Evolutionary conservation across 2,329 filamentous ascomycete species (phyloP).

Genomic region (Albifimbria verrucaria): DNA sequence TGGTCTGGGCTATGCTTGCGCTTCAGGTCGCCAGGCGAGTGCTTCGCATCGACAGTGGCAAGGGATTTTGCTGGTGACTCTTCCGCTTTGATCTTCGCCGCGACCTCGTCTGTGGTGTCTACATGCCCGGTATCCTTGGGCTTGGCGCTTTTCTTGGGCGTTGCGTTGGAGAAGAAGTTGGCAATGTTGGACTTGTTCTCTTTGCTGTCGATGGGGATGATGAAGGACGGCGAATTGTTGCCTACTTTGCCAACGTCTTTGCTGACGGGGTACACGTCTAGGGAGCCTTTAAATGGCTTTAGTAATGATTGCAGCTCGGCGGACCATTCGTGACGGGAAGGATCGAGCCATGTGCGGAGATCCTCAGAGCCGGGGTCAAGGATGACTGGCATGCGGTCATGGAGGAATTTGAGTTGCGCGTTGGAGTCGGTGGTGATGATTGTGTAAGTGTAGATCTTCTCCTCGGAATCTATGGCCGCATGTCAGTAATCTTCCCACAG

Average conservation of each 20-base stretch:
- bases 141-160: conserved; percentile 30
- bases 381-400: conserved; percentile 95
- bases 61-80: not conserved
- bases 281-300: conserved; percentile 72
- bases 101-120: not conserved
- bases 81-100: not conserved
- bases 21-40: conserved; percentile 11
- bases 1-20: conserved; percentile 16
- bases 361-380: conserved; percentile 71
- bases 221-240: conserved; percentile 80
- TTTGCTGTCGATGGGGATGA: conserved; percentile 77
- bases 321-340: conserved; percentile 67
- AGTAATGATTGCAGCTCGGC: conserved; percentile 73
- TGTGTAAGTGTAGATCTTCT: conserved; percentile 83
- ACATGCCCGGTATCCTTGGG: conserved; percentile 4
- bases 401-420: conserved; percentile 77
- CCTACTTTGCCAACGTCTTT: conserved; percentile 93
- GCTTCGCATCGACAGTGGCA: not conserved
- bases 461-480: conserved; percentile 32
- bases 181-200: conserved; percentile 93
- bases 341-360: conserved; percentile 77
- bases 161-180: conserved; percentile 76
- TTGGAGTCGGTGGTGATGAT: conserved; percentile 91
- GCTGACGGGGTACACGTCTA: conserved; percentile 82
- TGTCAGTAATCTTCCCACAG: not conserved